A percentile compares a stretch with the other conserved stretches of the same genome.
These are phyloP conservation scores for Crassisporium funariophilum DNA, from an alignment of 768 basidiomycete species.

Conservation along the genomic window DNA sequence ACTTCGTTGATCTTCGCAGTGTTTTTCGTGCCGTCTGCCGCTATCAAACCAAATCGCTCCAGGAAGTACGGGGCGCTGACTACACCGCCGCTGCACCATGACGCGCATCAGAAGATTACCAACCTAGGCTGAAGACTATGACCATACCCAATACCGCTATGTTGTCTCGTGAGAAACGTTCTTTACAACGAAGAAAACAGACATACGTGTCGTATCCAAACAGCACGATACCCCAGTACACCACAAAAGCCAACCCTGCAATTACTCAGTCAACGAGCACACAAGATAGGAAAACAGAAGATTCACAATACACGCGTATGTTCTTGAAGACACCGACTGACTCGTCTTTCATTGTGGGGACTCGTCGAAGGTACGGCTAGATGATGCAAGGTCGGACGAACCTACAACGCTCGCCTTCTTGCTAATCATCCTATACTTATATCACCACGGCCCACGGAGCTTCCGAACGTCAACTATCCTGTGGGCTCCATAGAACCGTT, in stretches of 20 bases:
- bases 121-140: not conserved
- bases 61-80: constrained; percentile 65
- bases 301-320: constrained; percentile 4
- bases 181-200: not conserved
- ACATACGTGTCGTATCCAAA: constrained; percentile 6
- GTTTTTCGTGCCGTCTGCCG: constrained; percentile 44
- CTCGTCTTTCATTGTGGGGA: not conserved
- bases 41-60: constrained; percentile 59
- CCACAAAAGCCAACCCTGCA: constrained; percentile 1
- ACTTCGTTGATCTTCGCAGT: constrained; percentile 45
- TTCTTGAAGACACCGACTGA: not conserved
- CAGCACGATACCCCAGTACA: constrained; percentile 2
- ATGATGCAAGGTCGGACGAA: not conserved
- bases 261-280: no score
- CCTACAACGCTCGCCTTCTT: not conserved
- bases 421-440: constrained; percentile 4
- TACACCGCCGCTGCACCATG: constrained; percentile 76
- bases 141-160: constrained; percentile 30
- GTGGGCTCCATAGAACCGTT: no score
- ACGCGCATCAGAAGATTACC: no score
- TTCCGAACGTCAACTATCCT: no score
- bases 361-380: not conserved
- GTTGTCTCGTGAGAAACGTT: not conserved
- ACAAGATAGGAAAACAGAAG: not conserved
- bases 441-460: not conserved